Percentiles rank a stretch among this genome's conserved stretches.
Evolutionary conservation across 1,284 basidiomycete genomes (phyloP).

Genomic region (Malassezia globosa): DNA sequence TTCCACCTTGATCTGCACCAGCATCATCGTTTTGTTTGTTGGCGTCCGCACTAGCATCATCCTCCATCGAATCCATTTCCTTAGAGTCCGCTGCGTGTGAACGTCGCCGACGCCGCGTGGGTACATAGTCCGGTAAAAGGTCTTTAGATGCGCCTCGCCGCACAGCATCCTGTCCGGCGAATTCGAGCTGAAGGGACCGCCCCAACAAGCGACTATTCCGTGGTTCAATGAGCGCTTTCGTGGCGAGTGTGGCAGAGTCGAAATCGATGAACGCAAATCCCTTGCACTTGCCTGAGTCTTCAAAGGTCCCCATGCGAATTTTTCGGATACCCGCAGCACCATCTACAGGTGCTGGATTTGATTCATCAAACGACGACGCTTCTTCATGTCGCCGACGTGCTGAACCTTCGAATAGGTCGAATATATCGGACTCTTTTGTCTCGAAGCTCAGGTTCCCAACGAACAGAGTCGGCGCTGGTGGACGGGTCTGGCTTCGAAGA

Average conservation of each 20-base stretch:
- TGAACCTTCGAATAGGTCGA: conserved; percentile 56
- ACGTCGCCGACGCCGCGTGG: conserved; percentile 21
- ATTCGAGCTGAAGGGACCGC: conserved; percentile 75
- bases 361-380: conserved; percentile 47
- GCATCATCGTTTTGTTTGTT: not conserved
- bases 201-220: conserved; percentile 75
- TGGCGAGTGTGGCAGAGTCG: conserved; percentile 64
- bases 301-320: conserved; percentile 84
- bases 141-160: conserved; percentile 38
- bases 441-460: conserved; percentile 81
- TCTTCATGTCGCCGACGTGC: conserved; percentile 19
- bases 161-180: conserved; percentile 71
- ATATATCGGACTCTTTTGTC: conserved; percentile 62
- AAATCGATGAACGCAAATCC: conserved; percentile 98
- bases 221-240: conserved; percentile 66
- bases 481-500: conserved; percentile 66
- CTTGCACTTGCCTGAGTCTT: conserved; percentile 84
- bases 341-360: not conserved
- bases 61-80: conserved; percentile 9
- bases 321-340: conserved; percentile 62
- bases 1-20: not conserved
- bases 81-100: conserved; percentile 12
- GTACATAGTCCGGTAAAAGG: conserved; percentile 20
- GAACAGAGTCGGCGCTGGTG: conserved; percentile 71
- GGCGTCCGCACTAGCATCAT: not conserved